A percentile compares a stretch with the other conserved stretches of the same genome.
phyloP scores from a whole-genome alignment of 2,329 filamentous ascomycete species.

The Davidsoniella neocaledoniae region DNA sequence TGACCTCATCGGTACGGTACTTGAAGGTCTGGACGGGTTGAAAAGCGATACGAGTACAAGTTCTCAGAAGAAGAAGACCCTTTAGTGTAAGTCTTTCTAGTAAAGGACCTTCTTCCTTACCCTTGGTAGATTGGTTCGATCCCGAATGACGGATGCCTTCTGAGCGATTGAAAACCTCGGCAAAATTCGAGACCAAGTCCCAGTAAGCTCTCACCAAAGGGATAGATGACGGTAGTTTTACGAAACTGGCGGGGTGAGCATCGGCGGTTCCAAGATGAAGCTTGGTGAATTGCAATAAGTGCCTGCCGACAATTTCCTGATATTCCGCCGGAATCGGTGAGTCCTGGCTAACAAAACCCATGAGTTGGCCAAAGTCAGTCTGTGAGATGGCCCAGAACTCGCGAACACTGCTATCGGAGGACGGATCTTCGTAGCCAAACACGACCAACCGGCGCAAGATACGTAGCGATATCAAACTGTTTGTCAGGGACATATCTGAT shows the following conservation, averaged over 20 bases:
- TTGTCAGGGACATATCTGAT: slow-evolving; percentile 49
- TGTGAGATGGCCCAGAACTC: slow-evolving; percentile 70
- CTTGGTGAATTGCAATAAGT: slow-evolving; percentile 80
- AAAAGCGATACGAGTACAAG: slow-evolving; percentile 73
- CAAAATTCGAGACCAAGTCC: slow-evolving; percentile 61
- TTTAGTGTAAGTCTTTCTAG: slow-evolving; percentile 69
- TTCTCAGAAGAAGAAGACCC: slow-evolving; percentile 64
- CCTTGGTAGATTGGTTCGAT: slow-evolving; percentile 25
- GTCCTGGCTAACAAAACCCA: slow-evolving; percentile 43
- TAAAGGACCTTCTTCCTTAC: slow-evolving; percentile 43
- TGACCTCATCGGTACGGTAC: slow-evolving; percentile 57
- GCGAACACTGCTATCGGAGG: slow-evolving; percentile 57
- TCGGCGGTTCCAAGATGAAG: slow-evolving; percentile 76
- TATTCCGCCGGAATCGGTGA: slow-evolving; percentile 35
- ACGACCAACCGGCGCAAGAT: slow-evolving; percentile 64
- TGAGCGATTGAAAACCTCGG: slow-evolving; percentile 52
- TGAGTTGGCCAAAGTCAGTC: slow-evolving; percentile 60
- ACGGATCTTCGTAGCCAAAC: slow-evolving; percentile 68
- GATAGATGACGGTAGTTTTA: slow-evolving; percentile 62
- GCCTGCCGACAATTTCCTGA: slow-evolving; percentile 57
- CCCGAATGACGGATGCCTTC: slow-evolving; percentile 34
- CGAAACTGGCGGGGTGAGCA: slow-evolving; percentile 66
- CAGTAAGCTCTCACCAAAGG: slow-evolving; percentile 70
- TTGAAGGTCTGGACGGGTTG: slow-evolving; percentile 68
- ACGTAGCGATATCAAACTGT: slow-evolving; percentile 65